Base-by-base conservation (phyloP, 1,139 yeast species). In the Blastobotrys arbuscula region DNA sequence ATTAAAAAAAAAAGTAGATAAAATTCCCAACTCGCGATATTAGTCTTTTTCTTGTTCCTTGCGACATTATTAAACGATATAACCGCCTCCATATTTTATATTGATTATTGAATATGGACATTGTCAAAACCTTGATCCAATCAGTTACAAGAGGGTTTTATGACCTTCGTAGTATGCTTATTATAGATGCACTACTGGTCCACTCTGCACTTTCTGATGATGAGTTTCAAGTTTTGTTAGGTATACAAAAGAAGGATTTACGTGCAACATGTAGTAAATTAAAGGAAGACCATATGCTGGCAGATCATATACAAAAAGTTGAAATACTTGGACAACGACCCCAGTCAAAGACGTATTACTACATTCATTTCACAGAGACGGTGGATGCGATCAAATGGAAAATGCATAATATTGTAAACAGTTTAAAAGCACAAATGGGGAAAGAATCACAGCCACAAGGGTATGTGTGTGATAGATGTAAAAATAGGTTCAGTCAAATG, bases 351-450 rank as follows among this genome's bases (percentile, higher is more conserved):
- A 84, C 94, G 0, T 92, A 89, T 64, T 92, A 82, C 67, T 92
- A 78, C 64, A 82, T 92, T 50, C 96, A 88, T 61, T 81, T 79
- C 63, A 88, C 97, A 1, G 96, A 89, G 63, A 95, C 97, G 1
- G 86, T 94, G 42, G 98, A 92, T 68, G 81, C 97, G 15, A 82
- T 92, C 63, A 92, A 94, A 67, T 94, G 97, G 97, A 89, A 90
- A 63, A 87, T 92, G 53, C 97, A 92, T 64, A 78, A 86, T 40
- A 76, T 94, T 38, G 97, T 88, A 13, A 83, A 82, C 57, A 68
- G 75, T 50, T 74, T 90, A 51, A 87, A 87, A 63, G 87, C 84
- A 55, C 95, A 89, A 62, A 78, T 92, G 72, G 82, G 80, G 39
- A 70, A 62, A 38, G 87, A 84, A 60, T 84, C 92, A 20, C 92